Evolutionary conservation across 805 yeast species (phyloP).

Genomic region (Ascoidea rubescens): DNA sequence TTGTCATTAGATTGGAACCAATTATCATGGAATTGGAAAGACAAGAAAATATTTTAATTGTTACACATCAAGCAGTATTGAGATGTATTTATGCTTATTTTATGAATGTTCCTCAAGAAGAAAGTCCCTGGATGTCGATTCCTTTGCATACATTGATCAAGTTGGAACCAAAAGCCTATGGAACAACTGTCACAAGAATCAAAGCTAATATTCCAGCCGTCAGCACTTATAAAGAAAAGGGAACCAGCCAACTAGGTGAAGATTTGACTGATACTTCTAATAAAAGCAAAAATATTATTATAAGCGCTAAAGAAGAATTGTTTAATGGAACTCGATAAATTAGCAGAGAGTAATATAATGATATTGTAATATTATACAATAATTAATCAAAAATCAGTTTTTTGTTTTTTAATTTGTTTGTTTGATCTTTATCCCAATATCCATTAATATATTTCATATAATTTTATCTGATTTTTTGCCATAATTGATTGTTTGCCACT

Average conservation of each 20-base stretch:
- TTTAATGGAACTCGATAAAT: too few relatives aligned
- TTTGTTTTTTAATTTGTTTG: too few relatives aligned
- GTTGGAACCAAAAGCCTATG: conserved; percentile 90
- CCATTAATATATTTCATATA: too few relatives aligned
- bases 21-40: conserved; percentile 97
- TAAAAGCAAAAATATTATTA: conserved; percentile 8
- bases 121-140: conserved; percentile 97
- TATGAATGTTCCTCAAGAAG: conserved; percentile 97
- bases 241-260: conserved; percentile 44
- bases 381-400: too few relatives aligned
- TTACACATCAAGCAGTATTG: conserved; percentile 95
- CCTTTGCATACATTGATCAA: conserved; percentile 92
- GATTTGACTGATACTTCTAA: conserved; percentile 1
- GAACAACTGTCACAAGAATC: conserved; percentile 75
- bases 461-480: too few relatives aligned
- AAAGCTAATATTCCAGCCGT: conserved; percentile 98
- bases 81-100: conserved; percentile 95
- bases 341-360: too few relatives aligned
- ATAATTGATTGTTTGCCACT: too few relatives aligned
- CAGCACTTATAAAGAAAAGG: conserved; percentile 89
- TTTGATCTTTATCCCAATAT: too few relatives aligned
- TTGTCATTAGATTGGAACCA: conserved; percentile 89
- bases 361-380: too few relatives aligned
- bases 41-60: conserved; percentile 88
- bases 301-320: conserved; percentile 8